Base-by-base conservation (phyloP, 306 rosid genomes). In the Lathyrus aphaca region DNA sequence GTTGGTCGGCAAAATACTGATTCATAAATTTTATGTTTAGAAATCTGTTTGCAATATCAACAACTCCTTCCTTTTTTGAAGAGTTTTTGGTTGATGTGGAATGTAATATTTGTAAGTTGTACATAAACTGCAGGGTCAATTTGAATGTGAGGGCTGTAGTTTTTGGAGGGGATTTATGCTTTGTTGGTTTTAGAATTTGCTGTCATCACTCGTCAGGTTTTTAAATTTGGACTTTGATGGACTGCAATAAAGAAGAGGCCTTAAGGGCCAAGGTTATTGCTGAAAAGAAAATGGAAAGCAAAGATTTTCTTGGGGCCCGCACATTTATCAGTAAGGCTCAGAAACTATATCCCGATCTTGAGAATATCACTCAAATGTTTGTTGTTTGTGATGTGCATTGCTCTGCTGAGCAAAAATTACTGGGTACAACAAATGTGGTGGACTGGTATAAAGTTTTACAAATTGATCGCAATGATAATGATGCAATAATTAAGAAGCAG, bases 191-290 rank as follows among this genome's bases (percentile, higher is more conserved):
- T 66, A 75, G 71, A 69, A 68, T 61, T 72, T 53, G 60, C 81
- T 69, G 72, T 29, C 16, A 8, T 73, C 25, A 38, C 77, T 51
- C 3, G 5, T 73, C 16, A 39, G 81, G 63, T 32, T 88, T 73
- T 64, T 57, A 44, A 77, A 43, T 78, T 69, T 71, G 40, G 66
- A 57, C 53, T 55, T 73, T 60, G 43, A 94, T 94, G 99, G 96
- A 88, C 57, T 91, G 96, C 78, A 87, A 94, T 73, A 94, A 82
- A 74, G 99, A 88, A 77, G 99, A 94, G 85, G 99, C 99, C 79
- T 14, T 89, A 80, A 91, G 88, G 89, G 92, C 96, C 79, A 91
- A 81, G 82, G 80, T n/a, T 32, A 77, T 91, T 56, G 97, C 96
- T 71, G 89, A 81, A 84, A 78, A 84, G 81, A 91, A 83, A 85